phyloP scores from a whole-genome alignment of 192 early-diverging fungal species.

The Rhizophagus sp. region DNA sequence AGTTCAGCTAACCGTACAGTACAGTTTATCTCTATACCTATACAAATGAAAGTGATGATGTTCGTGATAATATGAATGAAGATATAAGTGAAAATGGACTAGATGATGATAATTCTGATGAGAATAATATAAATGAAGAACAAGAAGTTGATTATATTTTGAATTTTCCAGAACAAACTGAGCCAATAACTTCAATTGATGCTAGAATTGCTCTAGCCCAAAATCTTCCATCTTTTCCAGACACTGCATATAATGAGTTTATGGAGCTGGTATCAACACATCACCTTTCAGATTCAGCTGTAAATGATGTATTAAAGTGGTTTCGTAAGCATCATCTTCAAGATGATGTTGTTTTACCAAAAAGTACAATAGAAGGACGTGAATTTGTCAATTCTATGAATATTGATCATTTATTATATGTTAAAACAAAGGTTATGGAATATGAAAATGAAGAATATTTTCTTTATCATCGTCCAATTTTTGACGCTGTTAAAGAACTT shows the following conservation, averaged over 20 bases:
- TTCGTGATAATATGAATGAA: no score
- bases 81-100: no score
- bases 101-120: no score
- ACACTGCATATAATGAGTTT: neutral
- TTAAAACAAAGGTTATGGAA: neutral
- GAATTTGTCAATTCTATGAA: neutral
- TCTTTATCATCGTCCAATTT: neutral
- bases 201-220: no score
- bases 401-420: neutral
- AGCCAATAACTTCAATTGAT: no score
- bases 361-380: neutral
- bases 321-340: neutral
- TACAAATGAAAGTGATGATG: no score
- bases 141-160: no score
- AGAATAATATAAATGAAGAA: no score
- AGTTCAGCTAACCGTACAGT: no score
- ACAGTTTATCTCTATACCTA: no score
- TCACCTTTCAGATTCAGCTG: neutral
- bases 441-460: neutral
- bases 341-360: neutral
- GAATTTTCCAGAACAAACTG: no score
- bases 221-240: neutral
- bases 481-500: neutral
- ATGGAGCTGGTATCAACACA: neutral
- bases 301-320: neutral